Base-by-base conservation (phyloP, 129 eudicot species). In the Arctium lappa region DNA sequence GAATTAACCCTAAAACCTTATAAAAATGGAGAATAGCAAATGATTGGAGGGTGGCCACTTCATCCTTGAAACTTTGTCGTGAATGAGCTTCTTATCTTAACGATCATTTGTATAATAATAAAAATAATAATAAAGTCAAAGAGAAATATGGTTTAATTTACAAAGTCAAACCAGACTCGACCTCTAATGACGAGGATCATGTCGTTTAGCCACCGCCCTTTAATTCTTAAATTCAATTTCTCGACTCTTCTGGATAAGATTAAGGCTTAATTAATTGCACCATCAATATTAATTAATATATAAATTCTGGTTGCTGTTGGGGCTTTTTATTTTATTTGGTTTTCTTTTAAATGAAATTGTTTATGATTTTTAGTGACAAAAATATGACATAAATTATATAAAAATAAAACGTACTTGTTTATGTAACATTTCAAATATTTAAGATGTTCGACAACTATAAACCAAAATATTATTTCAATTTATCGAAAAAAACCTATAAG, bases 191-290 rank as follows among this genome's bases (percentile, higher is more conserved):
- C 81, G 39, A 62, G 56, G 56, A 78, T 78, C 40, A 22, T 78
- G 81, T 78, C 73, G 34, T 63, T 63, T 74, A 63, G 80, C 69
- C 85, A 82, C 85, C 85, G 85, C 85, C 85, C 62, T 82, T 69
- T 16, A 74, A 63, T 82, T 74, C 68, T 82, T 82, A 80, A 74
- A 81, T 60, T 60, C 68, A 37, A 62, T 39, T 73, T 15, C 6
- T 81, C 16, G 48, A 82, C 37, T 40, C 80, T 82, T 81, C 68
- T 82, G 80, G 80, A 74, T 65, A 40, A 36, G 69, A 31, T 42
- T 8, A 32, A 18, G 32, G 44, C 69, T 60, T 60, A 60, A 60
- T 60, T 60, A 16, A 60, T 80, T 69, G 83, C 83, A 74, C 69
- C 62, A 56, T 72, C 39, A 53, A 36, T 56, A 62, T 63, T 63